Evolutionary conservation across 2,329 filamentous ascomycete genomes (phyloP), one percentile per base, ranked within the genome.

Genomic region (Thyridium curvatum): DNA sequence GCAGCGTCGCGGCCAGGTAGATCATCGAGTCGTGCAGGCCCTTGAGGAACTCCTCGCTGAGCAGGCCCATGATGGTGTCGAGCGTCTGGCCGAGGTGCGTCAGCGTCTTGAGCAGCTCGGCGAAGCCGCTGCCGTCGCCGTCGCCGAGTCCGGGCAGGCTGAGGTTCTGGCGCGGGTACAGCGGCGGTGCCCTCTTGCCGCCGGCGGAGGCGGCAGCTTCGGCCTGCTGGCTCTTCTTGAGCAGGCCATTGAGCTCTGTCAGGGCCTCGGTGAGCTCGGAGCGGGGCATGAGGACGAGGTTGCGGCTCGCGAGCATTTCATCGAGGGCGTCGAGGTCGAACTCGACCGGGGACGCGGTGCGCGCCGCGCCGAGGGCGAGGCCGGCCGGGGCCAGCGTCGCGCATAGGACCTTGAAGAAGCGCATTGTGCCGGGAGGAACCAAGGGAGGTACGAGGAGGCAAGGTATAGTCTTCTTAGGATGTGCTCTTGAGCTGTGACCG

Each of bases 181-280:
- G 14, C 49, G 48, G n/a, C 41, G 47, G 30, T 18, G 17, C 32
- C 31, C 31, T 35, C 15, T 34, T 28, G 15, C 13, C 18, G 18
- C 9, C 38, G 18, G 34, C 32, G 26, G 34, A 35, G 12, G 30
- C 26, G 8, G 37, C 8, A 8, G 15, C 17, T 18, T 37, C 39
- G 18, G 36, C 47, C 18, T 44, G 46, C 21, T 52, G 50, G 34
- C 52, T 59, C 34, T 53, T 59, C 47, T 56, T 58, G 21, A 69
- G 61, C 15, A 69, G 51, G 7, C 48, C 48, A 31, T 61, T 68
- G 39, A 69, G 58, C 47, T 69, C 64, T 6, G 59, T 60, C 13
- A 69, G 43, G 2, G 60, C 64, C 32, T 68, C 65, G n/a, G 65
- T 65, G 39, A 69, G 60, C 39, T 69, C 64, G 34, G 62, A 65